Evolutionary conservation across 495 filamentous ascomycete genomes (phyloP), one percentile per base, ranked within the genome.

Genomic region (Penicillium pancosmium): DNA sequence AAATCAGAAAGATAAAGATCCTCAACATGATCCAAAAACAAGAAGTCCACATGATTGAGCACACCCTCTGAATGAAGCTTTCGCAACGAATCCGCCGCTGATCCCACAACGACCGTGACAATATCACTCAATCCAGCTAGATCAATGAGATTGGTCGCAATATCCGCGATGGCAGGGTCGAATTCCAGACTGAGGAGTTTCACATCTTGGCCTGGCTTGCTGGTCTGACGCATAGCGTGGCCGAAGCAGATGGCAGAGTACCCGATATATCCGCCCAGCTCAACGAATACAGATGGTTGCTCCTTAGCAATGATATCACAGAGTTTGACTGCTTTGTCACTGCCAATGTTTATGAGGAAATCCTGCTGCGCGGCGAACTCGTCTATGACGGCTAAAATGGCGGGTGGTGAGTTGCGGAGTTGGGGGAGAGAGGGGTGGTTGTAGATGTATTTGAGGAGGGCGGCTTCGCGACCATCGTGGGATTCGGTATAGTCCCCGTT

Each of bases 331-430:
- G 86, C 87, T 61, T 92, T 91, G 83, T 75, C 55, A 2, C 84
- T 84, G 56, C 82, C 82, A 31, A 91, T 80, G 62, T 91, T 91
- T 82, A 91, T 91, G n/a, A 91, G 78, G 46, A 88, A 88, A 36
- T 84, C 88, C 33, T 80, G 68, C 4, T 81, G 82, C 11, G 78
- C 73, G 23, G 78, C 87, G 67, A 79, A 91, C 25, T 85, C 78
- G 63, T 91, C 89, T 60, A 92, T 91, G 5, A 77, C 81, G 18
- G 72, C 58, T 1, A 90, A 73, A 18, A 92, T 79, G 19, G 67
- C 72, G 1, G 65, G 41, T 1, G 88, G 89, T 11, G 80, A 84
- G 16, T 78, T 79, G 16, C 83, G 76, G 21, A 91, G 73, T 60
- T 4, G 81, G 73, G 55, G 80, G 56, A 48, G 76, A 57, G 2